Evolutionary conservation across 139 green algal species (phyloP).

Genomic region (Edaphochlamys debaryana): DNA sequence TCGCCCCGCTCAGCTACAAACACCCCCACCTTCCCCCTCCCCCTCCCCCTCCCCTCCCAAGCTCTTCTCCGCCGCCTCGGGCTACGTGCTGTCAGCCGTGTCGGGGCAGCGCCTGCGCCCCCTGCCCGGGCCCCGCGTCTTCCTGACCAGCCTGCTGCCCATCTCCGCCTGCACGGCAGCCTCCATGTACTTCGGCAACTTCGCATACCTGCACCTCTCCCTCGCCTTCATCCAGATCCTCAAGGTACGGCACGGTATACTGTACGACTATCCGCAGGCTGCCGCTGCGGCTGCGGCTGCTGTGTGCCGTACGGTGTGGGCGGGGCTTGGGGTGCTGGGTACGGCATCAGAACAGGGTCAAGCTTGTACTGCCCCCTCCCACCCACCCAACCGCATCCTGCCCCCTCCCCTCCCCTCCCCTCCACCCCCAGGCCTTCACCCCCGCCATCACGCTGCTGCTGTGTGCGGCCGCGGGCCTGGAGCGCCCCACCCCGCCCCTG

Average conservation of each 20-base stretch:
- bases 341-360: no score
- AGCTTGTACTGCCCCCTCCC: no score
- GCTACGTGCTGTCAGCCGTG: conserved; percentile 32
- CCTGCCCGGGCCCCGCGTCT: conserved; percentile 4
- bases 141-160: conserved; percentile 53
- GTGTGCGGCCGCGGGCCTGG: conserved; percentile 54
- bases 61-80: conserved; percentile 41
- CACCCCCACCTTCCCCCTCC: no score
- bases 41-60: background rate
- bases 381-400: no score
- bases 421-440: conserved; percentile 73
- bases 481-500: conserved; percentile 51
- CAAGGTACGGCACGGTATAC: no score
- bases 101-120: conserved; percentile 46
- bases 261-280: no score
- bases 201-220: conserved; percentile 72
- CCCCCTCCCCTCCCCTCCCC: background rate
- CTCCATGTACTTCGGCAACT: conserved; percentile 69
- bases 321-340: no score
- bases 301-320: no score
- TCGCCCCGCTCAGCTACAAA: no score
- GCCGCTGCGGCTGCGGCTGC: no score
- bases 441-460: conserved; percentile 78
- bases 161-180: conserved; percentile 51
- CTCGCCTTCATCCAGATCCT: conserved; percentile 78